Percentiles rank a stretch among this genome's conserved stretches.
Conservation (phyloP, 805 yeast genomes). For the Ogataea pilisensis region DNA sequence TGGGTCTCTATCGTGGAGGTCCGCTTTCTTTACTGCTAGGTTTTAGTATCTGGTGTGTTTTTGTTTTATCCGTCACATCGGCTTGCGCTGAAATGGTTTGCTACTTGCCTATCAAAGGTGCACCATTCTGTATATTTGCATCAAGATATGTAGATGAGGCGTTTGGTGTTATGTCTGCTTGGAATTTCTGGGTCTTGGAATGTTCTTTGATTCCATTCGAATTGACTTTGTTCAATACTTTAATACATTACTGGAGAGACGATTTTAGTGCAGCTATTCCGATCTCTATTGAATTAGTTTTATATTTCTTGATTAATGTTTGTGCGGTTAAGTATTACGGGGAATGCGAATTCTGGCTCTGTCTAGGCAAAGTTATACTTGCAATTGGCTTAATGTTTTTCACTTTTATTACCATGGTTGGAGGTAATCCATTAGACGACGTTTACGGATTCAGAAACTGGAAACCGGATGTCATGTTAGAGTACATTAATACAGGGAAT, state of each 20-base stretch:
- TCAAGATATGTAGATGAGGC: slow-evolving; percentile 44
- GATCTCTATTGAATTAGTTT: slow-evolving; percentile 52
- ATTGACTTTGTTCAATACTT: slow-evolving; percentile 50
- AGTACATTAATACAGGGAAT: slow-evolving; percentile 34
- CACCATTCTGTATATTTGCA: slow-evolving; percentile 43
- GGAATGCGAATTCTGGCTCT: slow-evolving; percentile 38
- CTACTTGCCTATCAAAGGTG: slow-evolving; percentile 39
- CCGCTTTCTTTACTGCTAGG: slow-evolving; percentile 38
- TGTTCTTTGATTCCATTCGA: slow-evolving; percentile 48
- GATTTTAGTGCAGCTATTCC: slow-evolving; percentile 69
- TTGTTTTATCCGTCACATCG: slow-evolving; percentile 38
- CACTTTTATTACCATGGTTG: slow-evolving; percentile 62
- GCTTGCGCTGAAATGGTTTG: slow-evolving; percentile 43
- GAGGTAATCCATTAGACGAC: slow-evolving; percentile 72
- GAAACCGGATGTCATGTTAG: slow-evolving; percentile 27
- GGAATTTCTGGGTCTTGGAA: slow-evolving; percentile 47
- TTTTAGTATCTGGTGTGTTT: slow-evolving; percentile 39
- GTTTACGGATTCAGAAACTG: slow-evolving; percentile 58
- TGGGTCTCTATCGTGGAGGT: slow-evolving; percentile 42
- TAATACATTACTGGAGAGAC: slow-evolving; percentile 71
- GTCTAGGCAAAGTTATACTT: slow-evolving; percentile 35
- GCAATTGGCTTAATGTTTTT: slow-evolving; percentile 37
- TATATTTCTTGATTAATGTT: slow-evolving; percentile 59
- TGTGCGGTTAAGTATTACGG: slow-evolving; percentile 67
- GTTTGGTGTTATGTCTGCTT: slow-evolving; percentile 40